Percentiles rank a stretch among this genome's conserved stretches.
These are phyloP conservation scores for Penicillium rolfsii DNA, from an alignment of 2,329 filamentous ascomycete genomes.

Conservation along the genomic window DNA sequence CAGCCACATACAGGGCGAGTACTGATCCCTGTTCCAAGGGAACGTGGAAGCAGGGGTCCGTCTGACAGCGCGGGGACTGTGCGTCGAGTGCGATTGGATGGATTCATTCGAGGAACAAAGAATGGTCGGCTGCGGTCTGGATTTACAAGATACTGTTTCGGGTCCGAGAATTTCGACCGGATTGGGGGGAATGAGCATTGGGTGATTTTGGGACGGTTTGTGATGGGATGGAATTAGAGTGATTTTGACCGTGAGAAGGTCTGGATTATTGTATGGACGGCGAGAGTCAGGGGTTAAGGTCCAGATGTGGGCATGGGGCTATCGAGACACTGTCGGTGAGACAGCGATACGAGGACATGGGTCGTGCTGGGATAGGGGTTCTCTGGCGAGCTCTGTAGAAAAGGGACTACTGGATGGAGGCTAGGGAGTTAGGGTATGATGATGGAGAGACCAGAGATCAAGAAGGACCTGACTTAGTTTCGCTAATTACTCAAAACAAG, in stretches of 20 bases:
- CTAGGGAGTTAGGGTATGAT: not conserved
- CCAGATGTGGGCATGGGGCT: not conserved
- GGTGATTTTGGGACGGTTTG: not conserved
- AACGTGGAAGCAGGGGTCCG: not conserved
- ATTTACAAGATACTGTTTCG: not conserved
- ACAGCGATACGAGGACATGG: not conserved
- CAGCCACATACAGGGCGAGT: not conserved
- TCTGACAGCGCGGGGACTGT: not conserved
- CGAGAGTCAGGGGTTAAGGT: not conserved
- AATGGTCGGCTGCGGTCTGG: not conserved
- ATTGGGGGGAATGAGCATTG: not conserved
- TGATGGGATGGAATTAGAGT: not conserved
- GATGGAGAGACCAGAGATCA: not conserved
- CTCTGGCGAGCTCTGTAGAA: not conserved
- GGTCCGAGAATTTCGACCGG: not conserved
- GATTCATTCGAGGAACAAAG: not conserved
- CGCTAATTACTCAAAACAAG: constrained; percentile 13
- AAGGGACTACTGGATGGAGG: not conserved
- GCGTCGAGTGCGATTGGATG: not conserved
- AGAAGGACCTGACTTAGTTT: constrained; percentile 9
- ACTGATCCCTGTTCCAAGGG: not conserved
- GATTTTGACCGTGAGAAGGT: not conserved
- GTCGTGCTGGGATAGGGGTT: not conserved
- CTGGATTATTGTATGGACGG: not conserved
- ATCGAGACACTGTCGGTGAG: not conserved